phyloP scores from a whole-genome alignment of 768 basidiomycete species.

The Dioszegia aurantiaca region DNA sequence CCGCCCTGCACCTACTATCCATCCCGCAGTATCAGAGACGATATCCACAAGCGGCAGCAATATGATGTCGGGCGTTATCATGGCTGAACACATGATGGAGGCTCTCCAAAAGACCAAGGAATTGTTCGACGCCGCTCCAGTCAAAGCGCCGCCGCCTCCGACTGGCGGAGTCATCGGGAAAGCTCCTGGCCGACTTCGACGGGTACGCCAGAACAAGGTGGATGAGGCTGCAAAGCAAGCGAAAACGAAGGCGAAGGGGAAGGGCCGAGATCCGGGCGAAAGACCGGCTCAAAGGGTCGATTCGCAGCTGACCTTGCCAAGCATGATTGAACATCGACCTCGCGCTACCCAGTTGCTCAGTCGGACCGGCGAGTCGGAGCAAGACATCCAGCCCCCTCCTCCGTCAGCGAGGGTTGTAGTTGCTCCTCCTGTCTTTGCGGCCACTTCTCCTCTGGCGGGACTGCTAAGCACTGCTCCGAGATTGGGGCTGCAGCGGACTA shows the following conservation, averaged over 20 bases:
- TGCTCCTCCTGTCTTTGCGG: background rate
- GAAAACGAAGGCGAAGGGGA: background rate
- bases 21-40: background rate
- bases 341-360: background rate
- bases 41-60: background rate
- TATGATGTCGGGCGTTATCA: conserved; percentile 1
- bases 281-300: background rate
- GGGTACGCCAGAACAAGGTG: background rate
- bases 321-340: background rate
- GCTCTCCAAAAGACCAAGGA: background rate
- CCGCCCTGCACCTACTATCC: background rate
- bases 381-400: background rate
- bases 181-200: background rate
- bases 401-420: background rate
- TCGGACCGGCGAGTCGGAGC: background rate
- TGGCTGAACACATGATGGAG: conserved; percentile 1
- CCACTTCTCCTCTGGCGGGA: background rate
- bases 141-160: background rate
- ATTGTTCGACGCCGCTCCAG: background rate
- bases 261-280: conserved; percentile 7
- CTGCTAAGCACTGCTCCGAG: background rate
- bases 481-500: background rate
- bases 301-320: background rate
- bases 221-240: no score
- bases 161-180: background rate